These are phyloP conservation scores for Crucibulum cyathiforme DNA, from an alignment of 1,284 basidiomycete species.

Conservation along the genomic window DNA sequence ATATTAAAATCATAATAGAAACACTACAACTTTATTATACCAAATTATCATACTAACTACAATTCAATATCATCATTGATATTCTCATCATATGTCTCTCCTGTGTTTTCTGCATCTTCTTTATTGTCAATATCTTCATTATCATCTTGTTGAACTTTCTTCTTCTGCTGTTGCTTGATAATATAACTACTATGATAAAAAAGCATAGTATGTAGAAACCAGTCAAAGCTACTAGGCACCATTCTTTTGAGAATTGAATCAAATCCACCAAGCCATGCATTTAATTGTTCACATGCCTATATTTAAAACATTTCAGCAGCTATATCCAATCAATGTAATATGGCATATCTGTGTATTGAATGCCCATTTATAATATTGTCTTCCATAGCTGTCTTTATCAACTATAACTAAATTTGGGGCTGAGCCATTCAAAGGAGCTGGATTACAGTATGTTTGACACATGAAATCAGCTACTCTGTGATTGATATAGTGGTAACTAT, in stretches of 20 bases:
- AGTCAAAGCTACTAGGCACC: conserved; percentile 10
- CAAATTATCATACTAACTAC: no score
- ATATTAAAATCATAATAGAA: no score
- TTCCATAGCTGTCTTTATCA: not conserved
- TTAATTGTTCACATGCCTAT: conserved; percentile 8
- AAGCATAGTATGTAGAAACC: conserved; percentile 14
- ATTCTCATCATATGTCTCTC: no score
- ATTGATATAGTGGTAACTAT: conserved; percentile 27
- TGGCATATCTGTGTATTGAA: conserved; percentile 4
- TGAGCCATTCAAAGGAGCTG: conserved; percentile 13
- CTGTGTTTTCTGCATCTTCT: no score
- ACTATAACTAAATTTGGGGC: conserved; percentile 12
- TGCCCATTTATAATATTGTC: not conserved
- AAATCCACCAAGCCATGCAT: conserved; percentile 4
- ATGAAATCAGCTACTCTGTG: conserved; percentile 13
- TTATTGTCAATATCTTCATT: no score
- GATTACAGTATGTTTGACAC: conserved; percentile 16
- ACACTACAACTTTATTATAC: no score
- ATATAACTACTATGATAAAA: conserved; percentile 5
- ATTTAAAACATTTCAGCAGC: not conserved
- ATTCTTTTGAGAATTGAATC: conserved; percentile 13
- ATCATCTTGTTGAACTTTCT: no score
- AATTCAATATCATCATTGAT: no score
- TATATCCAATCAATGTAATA: no score
- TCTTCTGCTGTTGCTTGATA: no score